phyloP scores from a whole-genome alignment of 169 alveolate species.

The Plasmodium blacklocki region DNA sequence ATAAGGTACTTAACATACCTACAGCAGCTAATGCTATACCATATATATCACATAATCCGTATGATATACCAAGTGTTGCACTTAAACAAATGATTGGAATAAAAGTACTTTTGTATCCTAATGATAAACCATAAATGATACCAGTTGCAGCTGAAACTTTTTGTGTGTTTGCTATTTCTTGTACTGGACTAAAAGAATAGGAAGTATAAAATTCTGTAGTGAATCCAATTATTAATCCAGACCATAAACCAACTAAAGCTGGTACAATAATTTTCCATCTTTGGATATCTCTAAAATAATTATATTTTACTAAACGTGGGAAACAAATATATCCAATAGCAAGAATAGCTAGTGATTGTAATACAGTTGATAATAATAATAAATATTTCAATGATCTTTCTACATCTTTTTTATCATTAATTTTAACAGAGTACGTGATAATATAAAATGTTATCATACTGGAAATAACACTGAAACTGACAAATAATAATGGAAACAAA shows the following conservation, averaged over 20 bases:
- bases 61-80: constrained; percentile 85
- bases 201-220: constrained; percentile 92
- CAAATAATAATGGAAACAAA: constrained; percentile 84
- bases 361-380: constrained; percentile 88
- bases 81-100: constrained; percentile 89
- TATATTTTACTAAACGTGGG: constrained; percentile 60
- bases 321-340: constrained; percentile 80
- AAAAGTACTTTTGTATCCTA: constrained; percentile 91
- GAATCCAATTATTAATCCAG: constrained; percentile 88
- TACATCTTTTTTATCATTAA: constrained; percentile 81
- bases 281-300: constrained; percentile 40
- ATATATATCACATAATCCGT: constrained; percentile 87
- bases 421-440: constrained; percentile 82
- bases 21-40: constrained; percentile 93
- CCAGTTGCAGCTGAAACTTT: constrained; percentile 91
- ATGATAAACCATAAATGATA: constrained; percentile 90
- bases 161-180: constrained; percentile 89
- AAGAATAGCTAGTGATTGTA: constrained; percentile 87
- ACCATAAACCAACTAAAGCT: constrained; percentile 87
- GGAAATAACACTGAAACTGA: constrained; percentile 88
- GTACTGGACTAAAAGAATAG: constrained; percentile 89
- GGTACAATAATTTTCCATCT: constrained; percentile 84
- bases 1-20: constrained; percentile 92
- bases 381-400: constrained; percentile 89
- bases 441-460: constrained; percentile 85